These are phyloP conservation scores for Stromatinia cepivora DNA, from an alignment of 2,329 filamentous ascomycete genomes.

Conservation along the genomic window DNA sequence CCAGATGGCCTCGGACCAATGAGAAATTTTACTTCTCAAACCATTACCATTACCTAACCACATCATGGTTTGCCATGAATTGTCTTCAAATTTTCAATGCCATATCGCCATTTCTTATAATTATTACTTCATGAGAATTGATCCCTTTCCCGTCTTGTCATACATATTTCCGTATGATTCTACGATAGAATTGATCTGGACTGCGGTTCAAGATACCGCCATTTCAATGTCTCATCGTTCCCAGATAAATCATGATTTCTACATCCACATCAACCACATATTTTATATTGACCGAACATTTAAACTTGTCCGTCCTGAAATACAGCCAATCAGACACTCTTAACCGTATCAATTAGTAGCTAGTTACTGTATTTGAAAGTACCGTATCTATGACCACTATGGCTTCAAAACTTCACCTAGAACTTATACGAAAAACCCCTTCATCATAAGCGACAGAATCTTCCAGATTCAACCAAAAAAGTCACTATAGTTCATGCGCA, in stretches of 20 bases:
- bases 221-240: constrained; percentile 17
- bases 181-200: neutral
- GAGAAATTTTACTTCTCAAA: constrained; percentile 13
- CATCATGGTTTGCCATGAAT: constrained; percentile 17
- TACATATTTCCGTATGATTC: neutral
- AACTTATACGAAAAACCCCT: constrained; percentile 15
- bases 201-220: constrained; percentile 9
- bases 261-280: constrained; percentile 14
- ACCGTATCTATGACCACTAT: neutral
- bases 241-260: neutral
- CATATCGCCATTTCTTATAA: constrained; percentile 17
- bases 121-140: constrained; percentile 20
- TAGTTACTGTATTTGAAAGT: neutral
- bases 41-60: constrained; percentile 16
- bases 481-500: constrained; percentile 3
- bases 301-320: neutral
- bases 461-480: constrained; percentile 13
- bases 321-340: neutral
- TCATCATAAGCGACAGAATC: constrained; percentile 16
- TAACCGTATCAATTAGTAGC: neutral
- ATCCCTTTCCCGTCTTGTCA: constrained; percentile 3
- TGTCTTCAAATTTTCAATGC: constrained; percentile 13
- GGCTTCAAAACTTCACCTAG: neutral
- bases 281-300: neutral
- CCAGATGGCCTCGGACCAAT: neutral